Evolutionary conservation across 495 filamentous ascomycete genomes (phyloP).

Genomic region (Penicillium lagena): DNA sequence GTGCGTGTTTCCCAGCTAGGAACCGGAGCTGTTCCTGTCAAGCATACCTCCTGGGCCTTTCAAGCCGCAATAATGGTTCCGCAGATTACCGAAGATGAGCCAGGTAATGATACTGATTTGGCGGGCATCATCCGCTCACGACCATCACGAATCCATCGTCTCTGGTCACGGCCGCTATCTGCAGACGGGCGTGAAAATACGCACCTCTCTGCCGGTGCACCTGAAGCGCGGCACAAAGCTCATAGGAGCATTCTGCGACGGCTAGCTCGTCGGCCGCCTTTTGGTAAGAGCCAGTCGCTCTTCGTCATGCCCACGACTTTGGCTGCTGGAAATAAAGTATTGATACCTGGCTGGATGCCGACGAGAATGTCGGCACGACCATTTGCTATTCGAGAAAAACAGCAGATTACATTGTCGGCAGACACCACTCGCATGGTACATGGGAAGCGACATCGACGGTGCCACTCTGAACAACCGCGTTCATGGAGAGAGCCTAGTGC

Average conservation of each 20-base stretch:
- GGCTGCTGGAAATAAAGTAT: constrained; percentile 9
- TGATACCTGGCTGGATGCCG: constrained; percentile 22
- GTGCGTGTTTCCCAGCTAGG: constrained; percentile 5
- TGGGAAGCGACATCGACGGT: constrained; percentile 29
- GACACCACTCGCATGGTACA: constrained; percentile 6
- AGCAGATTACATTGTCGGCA: neutral
- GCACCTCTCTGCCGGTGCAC: constrained; percentile 6
- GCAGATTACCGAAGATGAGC: constrained; percentile 14
- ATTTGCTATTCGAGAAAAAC: constrained; percentile 3
- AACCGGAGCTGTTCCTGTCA: neutral
- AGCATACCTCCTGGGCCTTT: constrained; percentile 7
- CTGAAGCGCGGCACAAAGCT: constrained; percentile 9
- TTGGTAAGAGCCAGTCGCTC: constrained; percentile 29
- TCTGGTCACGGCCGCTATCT: constrained; percentile 14
- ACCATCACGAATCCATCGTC: constrained; percentile 11
- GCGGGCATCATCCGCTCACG: constrained; percentile 28
- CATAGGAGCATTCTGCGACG: constrained; percentile 21
- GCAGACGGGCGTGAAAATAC: constrained; percentile 2
- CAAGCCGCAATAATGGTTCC: constrained; percentile 15
- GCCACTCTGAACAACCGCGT: constrained; percentile 39
- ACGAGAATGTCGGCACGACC: constrained; percentile 5
- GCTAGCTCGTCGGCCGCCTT: constrained; percentile 27
- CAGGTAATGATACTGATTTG: constrained; percentile 20
- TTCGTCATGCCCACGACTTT: constrained; percentile 25
- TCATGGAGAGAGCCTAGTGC: constrained; percentile 35